phyloP scores from a whole-genome alignment of 352 stramenopile genomes.

The Phytophthora meadii region DNA sequence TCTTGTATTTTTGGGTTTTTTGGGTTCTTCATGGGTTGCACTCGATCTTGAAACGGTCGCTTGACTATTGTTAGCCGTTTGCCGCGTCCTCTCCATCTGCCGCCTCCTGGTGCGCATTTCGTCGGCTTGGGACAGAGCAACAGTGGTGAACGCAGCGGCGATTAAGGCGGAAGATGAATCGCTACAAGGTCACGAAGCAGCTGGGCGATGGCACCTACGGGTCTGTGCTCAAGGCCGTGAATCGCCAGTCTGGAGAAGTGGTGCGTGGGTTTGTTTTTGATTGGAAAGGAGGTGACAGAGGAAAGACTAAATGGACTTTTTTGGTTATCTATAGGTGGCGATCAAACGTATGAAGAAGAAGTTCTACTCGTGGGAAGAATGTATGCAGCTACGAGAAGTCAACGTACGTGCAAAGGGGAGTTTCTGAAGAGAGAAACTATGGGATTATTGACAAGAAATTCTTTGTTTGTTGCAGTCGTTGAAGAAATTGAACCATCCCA shows the following conservation, averaged over 20 bases:
- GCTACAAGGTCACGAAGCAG: slow-evolving; percentile 96
- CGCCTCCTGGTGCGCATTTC: slow-evolving; percentile 21
- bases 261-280: slow-evolving; percentile 40
- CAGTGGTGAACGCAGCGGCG: slow-evolving; percentile 8
- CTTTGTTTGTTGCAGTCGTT: slow-evolving; percentile 66
- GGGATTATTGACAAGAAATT: slow-evolving; percentile 1
- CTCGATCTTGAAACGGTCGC: slow-evolving; percentile 30
- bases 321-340: slow-evolving; percentile 68
- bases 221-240: slow-evolving; percentile 95
- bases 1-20: background rate
- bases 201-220: slow-evolving; percentile 96
- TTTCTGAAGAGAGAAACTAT: background rate
- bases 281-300: background rate
- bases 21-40: slow-evolving; percentile 12
- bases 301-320: background rate
- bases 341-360: slow-evolving; percentile 99
- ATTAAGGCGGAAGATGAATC: slow-evolving; percentile 73
- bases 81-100: slow-evolving; percentile 25
- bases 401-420: slow-evolving; percentile 69
- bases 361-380: slow-evolving; percentile 96
- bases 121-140: slow-evolving; percentile 26
- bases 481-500: slow-evolving; percentile 96
- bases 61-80: slow-evolving; percentile 26
- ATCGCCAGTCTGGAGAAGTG: slow-evolving; percentile 93
- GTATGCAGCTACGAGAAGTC: slow-evolving; percentile 97